phyloP scores from a whole-genome alignment of 1,284 basidiomycete genomes.

The Cystobasidium sp. region DNA sequence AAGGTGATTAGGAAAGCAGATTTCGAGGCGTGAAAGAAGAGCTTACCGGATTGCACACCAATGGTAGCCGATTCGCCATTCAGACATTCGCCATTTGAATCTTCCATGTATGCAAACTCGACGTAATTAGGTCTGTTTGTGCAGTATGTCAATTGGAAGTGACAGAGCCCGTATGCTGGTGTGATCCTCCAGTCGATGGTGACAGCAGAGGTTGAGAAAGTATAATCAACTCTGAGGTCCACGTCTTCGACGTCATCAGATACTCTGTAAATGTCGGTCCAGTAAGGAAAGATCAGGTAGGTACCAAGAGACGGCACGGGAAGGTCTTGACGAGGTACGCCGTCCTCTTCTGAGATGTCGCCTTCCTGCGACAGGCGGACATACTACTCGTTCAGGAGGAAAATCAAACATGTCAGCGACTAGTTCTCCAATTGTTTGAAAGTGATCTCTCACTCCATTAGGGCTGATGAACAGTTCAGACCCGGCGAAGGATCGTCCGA shows the following conservation, averaged over 20 bases:
- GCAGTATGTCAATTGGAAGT: conserved; percentile 1
- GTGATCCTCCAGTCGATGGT: background rate
- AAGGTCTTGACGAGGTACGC: background rate
- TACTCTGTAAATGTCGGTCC: background rate
- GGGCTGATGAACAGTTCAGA: background rate
- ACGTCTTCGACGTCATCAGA: background rate
- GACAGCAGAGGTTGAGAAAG: background rate
- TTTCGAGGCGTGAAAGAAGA: background rate
- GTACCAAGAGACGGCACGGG: background rate
- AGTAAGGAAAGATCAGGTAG: background rate
- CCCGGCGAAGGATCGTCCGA: background rate
- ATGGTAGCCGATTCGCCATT: conserved; percentile 2
- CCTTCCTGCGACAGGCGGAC: background rate
- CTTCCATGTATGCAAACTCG: background rate
- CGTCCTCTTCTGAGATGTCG: background rate
- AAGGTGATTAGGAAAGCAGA: background rate
- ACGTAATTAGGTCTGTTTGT: background rate
- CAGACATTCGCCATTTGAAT: background rate
- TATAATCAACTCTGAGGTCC: background rate
- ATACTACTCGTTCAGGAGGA: background rate
- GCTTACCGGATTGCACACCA: conserved; percentile 4
- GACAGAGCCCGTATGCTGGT: background rate
- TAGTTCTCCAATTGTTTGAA: background rate
- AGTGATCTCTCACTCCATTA: background rate
- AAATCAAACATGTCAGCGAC: background rate